These are phyloP conservation scores for Chrysoporthe austroafricana DNA, from an alignment of 2,329 filamentous ascomycete genomes.

Conservation along the genomic window DNA sequence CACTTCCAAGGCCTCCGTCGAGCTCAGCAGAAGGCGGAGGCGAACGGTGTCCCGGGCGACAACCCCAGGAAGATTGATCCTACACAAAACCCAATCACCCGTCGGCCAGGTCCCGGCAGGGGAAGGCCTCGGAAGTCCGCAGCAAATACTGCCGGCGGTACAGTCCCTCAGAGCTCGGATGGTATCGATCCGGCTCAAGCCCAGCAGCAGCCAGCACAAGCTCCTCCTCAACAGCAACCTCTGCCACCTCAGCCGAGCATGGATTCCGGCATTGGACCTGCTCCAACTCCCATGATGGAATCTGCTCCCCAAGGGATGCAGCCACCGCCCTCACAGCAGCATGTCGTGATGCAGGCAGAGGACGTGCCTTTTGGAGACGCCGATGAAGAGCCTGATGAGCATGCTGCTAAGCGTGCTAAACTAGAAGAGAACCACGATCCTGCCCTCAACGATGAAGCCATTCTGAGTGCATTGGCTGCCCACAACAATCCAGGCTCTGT, in stretches of 20 bases:
- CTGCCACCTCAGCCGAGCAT: slow-evolving; percentile 28
- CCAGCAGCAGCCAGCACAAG: slow-evolving; percentile 18
- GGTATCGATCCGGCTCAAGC: slow-evolving; percentile 19
- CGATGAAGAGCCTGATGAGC: slow-evolving; percentile 38
- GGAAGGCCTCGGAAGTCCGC: slow-evolving; percentile 54
- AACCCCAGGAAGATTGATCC: slow-evolving; percentile 51
- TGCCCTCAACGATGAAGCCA: slow-evolving; percentile 51
- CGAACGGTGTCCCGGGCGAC: slow-evolving; percentile 41
- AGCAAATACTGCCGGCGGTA: slow-evolving; percentile 34
- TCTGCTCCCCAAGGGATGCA: slow-evolving; percentile 31
- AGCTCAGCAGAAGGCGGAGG: slow-evolving; percentile 57
- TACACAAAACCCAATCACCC: slow-evolving; percentile 61
- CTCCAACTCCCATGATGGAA: slow-evolving; percentile 27
- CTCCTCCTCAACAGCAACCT: slow-evolving; percentile 19
- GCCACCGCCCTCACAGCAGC: slow-evolving; percentile 33
- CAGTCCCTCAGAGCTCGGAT: slow-evolving; percentile 3
- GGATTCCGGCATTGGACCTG: slow-evolving; percentile 27
- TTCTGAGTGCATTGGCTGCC: slow-evolving; percentile 50
- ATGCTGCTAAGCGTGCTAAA: slow-evolving; percentile 46
- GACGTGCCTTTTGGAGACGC: slow-evolving; percentile 26
- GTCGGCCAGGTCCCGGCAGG: slow-evolving; percentile 61
- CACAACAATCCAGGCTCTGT: slow-evolving; percentile 44
- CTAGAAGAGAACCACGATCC: slow-evolving; percentile 42
- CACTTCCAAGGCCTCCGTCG: slow-evolving; percentile 64
- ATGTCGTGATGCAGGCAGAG: slow-evolving; percentile 36